Conservation (phyloP, 176 grass and related monocot species). For the Otatea glauca region DNA sequence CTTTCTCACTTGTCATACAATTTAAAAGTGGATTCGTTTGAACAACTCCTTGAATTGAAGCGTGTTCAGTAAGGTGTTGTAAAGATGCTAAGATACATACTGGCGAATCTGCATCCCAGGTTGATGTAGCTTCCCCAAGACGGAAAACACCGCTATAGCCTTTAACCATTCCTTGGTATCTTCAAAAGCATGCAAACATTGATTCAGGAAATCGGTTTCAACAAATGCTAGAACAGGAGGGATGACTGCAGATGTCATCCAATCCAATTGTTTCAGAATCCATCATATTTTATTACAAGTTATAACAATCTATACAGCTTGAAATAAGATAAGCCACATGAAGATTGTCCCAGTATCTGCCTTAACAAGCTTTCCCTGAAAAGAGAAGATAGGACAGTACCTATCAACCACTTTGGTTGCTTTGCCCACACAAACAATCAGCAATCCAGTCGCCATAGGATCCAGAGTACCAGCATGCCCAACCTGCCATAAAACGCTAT, state of each 20-base stretch:
- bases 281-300: background rate
- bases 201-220: background rate
- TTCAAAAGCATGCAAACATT: constrained; percentile 45
- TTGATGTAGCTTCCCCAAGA: constrained; percentile 96
- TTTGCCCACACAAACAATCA: constrained; percentile 97
- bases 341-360: background rate
- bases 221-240: background rate
- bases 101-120: constrained; percentile 98
- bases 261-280: background rate
- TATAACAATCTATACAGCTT: constrained; percentile 14
- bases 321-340: background rate
- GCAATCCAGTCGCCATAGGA: constrained; percentile 92
- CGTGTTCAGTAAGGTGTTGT: background rate
- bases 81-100: constrained; percentile 51
- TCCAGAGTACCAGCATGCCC: constrained; percentile 95
- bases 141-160: constrained; percentile 90
- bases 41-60: background rate
- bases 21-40: background rate
- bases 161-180: constrained; percentile 97
- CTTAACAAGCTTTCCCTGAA: background rate
- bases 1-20: constrained; percentile 13
- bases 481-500: constrained; percentile 58
- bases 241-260: background rate
- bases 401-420: constrained; percentile 96
- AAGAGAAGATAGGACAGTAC: constrained; percentile 41